These are phyloP conservation scores for Aspergillus tamarii DNA, from an alignment of 2,329 filamentous ascomycete genomes.

Conservation along the genomic window DNA sequence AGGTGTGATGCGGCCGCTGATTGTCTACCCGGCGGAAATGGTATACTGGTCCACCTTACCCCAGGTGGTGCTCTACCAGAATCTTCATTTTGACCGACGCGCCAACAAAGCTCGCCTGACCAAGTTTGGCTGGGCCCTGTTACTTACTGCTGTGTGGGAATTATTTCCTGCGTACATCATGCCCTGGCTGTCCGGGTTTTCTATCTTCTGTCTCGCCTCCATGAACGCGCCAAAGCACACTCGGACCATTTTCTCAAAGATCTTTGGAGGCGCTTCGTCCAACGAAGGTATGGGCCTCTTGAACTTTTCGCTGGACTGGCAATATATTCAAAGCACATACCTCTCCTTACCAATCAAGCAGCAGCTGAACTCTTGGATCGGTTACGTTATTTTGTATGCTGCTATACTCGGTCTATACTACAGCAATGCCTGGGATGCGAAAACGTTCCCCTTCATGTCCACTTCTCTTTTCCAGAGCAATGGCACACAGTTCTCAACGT, in stretches of 20 bases:
- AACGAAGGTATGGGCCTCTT: conserved; percentile 31
- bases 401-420: conserved; percentile 29
- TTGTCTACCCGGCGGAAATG: conserved; percentile 39
- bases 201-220: conserved; percentile 20
- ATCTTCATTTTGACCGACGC: conserved; percentile 34
- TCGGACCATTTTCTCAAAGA: conserved; percentile 16
- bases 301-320: conserved; percentile 31
- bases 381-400: conserved; percentile 53
- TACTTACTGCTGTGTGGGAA: conserved; percentile 23
- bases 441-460: conserved; percentile 32
- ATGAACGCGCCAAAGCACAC: conserved; percentile 14
- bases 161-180: conserved; percentile 31
- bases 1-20: conserved; percentile 32
- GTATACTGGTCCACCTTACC: conserved; percentile 39
- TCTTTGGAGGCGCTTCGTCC: conserved; percentile 29
- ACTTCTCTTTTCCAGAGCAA: conserved; percentile 36
- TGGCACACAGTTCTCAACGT: conserved; percentile 26
- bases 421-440: conserved; percentile 28
- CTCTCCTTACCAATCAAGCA: conserved; percentile 57
- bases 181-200: conserved; percentile 28
- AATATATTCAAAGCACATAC: conserved; percentile 54
- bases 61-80: conserved; percentile 38
- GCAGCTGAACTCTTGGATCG: conserved; percentile 52
- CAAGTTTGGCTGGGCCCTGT: conserved; percentile 38
- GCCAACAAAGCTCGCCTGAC: conserved; percentile 31